A percentile compares a stretch with the other conserved stretches of the same genome.
These are phyloP conservation scores for Nepenthes gracilis DNA, from an alignment of 148 eudicot species.

Conservation along the genomic window DNA sequence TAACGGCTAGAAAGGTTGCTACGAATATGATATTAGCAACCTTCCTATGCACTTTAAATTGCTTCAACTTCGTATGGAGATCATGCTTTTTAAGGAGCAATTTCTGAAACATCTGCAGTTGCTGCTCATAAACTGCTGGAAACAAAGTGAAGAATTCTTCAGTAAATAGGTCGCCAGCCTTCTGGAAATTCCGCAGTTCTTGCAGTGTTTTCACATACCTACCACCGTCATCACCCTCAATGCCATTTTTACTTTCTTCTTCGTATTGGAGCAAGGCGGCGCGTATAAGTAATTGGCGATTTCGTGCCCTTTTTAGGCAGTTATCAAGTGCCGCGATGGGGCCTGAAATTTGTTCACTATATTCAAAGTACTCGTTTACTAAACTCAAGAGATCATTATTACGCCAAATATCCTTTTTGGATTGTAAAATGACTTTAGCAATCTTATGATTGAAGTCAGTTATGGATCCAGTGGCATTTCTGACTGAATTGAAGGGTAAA, in stretches of 20 bases:
- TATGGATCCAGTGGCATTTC: constrained; percentile 43
- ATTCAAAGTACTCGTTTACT: constrained; percentile 68
- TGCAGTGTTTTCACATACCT: constrained; percentile 24
- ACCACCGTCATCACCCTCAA: neutral
- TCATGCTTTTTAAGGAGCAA: constrained; percentile 42
- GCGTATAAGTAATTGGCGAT: constrained; percentile 40
- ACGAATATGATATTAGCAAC: constrained; percentile 59
- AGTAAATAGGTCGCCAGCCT: constrained; percentile 52
- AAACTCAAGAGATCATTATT: constrained; percentile 45
- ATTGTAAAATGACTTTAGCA: constrained; percentile 44
- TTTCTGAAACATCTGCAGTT: constrained; percentile 40
- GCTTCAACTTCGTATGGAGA: constrained; percentile 48
- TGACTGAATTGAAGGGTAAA: constrained; percentile 54
- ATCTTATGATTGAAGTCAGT: constrained; percentile 69
- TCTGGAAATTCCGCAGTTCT: constrained; percentile 47
- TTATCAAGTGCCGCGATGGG: constrained; percentile 53
- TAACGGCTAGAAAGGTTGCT: constrained; percentile 41
- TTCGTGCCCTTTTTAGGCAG: constrained; percentile 47
- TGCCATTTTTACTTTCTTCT: constrained; percentile 20
- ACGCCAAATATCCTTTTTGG: constrained; percentile 62
- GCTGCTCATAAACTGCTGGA: constrained; percentile 38
- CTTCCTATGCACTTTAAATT: constrained; percentile 40
- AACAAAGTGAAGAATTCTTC: constrained; percentile 42
- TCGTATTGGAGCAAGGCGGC: constrained; percentile 46
- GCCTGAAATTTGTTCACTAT: constrained; percentile 36